Evolutionary conservation across 495 filamentous ascomycete species (phyloP).

Genomic region (Daldinia bambusicola): DNA sequence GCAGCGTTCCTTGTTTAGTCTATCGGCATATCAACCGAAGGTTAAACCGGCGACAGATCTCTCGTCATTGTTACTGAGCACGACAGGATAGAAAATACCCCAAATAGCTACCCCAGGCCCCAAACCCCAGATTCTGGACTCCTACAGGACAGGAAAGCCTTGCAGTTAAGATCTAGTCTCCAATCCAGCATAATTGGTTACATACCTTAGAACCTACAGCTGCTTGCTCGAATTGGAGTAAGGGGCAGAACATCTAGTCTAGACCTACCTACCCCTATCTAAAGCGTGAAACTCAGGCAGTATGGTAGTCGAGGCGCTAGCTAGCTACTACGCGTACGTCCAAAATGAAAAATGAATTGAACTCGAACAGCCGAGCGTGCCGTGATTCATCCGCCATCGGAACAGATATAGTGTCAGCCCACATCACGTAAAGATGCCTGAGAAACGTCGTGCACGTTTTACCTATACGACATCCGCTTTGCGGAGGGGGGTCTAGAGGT

Average conservation of each 20-base stretch:
- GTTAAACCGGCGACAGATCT: not conserved
- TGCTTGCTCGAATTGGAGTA: constrained; percentile 1
- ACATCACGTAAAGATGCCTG: not conserved
- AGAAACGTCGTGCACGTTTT: not conserved
- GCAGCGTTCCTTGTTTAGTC: not conserved
- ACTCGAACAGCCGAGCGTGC: not conserved
- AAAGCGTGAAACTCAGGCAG: not conserved
- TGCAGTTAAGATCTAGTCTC: not conserved
- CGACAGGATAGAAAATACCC: not conserved
- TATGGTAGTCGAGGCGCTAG: not conserved
- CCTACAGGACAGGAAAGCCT: not conserved
- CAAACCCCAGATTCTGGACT: not conserved
- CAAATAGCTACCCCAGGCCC: not conserved
- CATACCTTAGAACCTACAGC: not conserved
- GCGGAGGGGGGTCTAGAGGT: not conserved
- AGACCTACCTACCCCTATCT: not conserved
- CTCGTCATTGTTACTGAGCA: not conserved
- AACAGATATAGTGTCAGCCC: not conserved
- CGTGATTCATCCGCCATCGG: constrained; percentile 2
- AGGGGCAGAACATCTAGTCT: not conserved
- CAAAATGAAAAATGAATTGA: not conserved
- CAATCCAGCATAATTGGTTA: constrained; percentile 8
- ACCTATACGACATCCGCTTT: not conserved
- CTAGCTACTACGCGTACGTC: not conserved
- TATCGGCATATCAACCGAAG: constrained; percentile 1